These are phyloP conservation scores for Datisca glomerata DNA, from an alignment of 306 rosid genomes.

Conservation along the genomic window DNA sequence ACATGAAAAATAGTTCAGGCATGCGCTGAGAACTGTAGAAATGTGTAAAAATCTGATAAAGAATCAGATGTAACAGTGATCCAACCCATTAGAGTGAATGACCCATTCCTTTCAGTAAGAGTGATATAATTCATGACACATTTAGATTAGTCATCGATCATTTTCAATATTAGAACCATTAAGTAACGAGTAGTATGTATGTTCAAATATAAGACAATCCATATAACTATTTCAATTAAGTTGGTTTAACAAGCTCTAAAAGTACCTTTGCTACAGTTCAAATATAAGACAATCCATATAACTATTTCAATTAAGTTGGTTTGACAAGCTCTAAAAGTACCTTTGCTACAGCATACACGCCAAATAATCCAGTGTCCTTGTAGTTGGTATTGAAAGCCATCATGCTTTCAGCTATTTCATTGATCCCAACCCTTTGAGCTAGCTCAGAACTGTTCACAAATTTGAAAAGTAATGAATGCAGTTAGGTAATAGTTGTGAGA, in stretches of 20 bases:
- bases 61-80: too few relatives aligned
- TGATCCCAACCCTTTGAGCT: slow-evolving; percentile 62
- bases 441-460: slow-evolving; percentile 53
- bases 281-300: neutral
- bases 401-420: slow-evolving; percentile 77
- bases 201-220: neutral
- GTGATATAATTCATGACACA: too few relatives aligned
- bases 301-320: neutral
- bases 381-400: slow-evolving; percentile 95
- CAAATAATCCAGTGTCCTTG: slow-evolving; percentile 88
- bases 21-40: too few relatives aligned
- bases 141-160: too few relatives aligned
- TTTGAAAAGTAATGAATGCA: slow-evolving; percentile 10
- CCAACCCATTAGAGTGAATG: too few relatives aligned
- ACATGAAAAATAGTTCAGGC: too few relatives aligned
- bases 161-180: too few relatives aligned
- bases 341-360: slow-evolving; percentile 80
- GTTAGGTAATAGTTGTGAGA: neutral
- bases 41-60: too few relatives aligned
- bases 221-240: neutral
- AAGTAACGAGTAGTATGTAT: too few relatives aligned
- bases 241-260: neutral
- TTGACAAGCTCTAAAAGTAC: slow-evolving; percentile 17
- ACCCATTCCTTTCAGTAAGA: too few relatives aligned
- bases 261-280: slow-evolving; percentile 74